Conservation (phyloP, 352 stramenopile species). For the Phytophthora multivora region DNA sequence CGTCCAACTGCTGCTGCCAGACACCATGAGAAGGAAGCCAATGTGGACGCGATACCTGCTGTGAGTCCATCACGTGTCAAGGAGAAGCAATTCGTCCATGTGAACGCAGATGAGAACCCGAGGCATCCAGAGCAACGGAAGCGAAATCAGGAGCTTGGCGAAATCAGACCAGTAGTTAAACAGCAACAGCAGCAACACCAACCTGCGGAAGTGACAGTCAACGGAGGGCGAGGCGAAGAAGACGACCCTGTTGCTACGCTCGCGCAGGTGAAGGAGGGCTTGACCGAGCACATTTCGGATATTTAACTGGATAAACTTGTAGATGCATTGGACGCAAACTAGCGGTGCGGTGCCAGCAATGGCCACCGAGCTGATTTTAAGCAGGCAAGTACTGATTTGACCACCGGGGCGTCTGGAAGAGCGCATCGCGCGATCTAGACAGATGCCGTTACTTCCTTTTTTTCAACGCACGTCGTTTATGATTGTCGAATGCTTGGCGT, state of each 20-base stretch:
- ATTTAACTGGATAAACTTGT: slow-evolving; percentile 29
- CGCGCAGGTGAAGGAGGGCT: not conserved
- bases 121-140: not conserved
- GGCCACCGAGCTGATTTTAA: slow-evolving; percentile 6
- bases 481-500: slow-evolving; percentile 20
- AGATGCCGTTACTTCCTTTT: slow-evolving; percentile 12
- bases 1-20: slow-evolving; percentile 19
- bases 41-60: slow-evolving; percentile 3
- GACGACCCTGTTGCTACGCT: not conserved
- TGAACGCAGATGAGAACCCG: not conserved
- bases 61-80: slow-evolving; percentile 10
- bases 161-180: not conserved
- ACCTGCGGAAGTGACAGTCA: not conserved
- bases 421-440: slow-evolving; percentile 11
- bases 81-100: slow-evolving; percentile 5
- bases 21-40: slow-evolving; percentile 11
- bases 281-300: slow-evolving; percentile 25
- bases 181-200: not conserved
- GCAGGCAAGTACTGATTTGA: slow-evolving; percentile 5
- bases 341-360: not conserved
- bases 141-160: not conserved
- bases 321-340: slow-evolving; percentile 17
- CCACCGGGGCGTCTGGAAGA: slow-evolving; percentile 1
- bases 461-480: not conserved
- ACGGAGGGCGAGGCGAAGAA: not conserved